Evolutionary conservation across 768 basidiomycete genomes (phyloP), one percentile per base, ranked within the genome.

Genomic region (Tricholoma sp.): DNA sequence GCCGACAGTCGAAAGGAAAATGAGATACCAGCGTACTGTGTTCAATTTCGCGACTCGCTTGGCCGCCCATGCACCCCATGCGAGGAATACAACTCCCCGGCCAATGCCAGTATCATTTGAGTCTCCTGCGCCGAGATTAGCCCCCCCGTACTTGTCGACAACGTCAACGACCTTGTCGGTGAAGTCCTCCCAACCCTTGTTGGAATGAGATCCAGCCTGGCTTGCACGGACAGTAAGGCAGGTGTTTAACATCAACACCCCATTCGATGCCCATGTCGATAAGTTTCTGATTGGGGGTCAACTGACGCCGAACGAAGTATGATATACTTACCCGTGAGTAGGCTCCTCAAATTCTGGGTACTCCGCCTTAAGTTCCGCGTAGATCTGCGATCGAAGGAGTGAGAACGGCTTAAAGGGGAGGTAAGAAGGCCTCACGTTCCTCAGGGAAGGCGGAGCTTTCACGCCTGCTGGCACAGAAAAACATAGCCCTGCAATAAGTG

Each of bases 171-270:
- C 86, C 60, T 70, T 75, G 60, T 88, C 90, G 4, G 94, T 97
- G 68, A 96, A 97, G 51, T 79, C 71, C 69, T 97, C 93, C 95
- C 95, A 97, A 55, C 95, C 95, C 69, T 79, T 85, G 63, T 83
- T 82, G 39, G 85, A 81, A 70, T 97, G 95, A 52, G 93, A 94
- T 36, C 82, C 89, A 15, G 95, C 83, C 54, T 80, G 63, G 55
- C 80, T 79, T 0, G 89, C 88, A 53, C 83, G 81, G 37, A 97
- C 95, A 2, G 95, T 96, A 50, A 98, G 78, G 57, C 86, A 89
- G n/a, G 93, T 91, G 74, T 97, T 98, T 48, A 97, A 81, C 70
- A 96, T 81, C 57, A 97, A 77, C 39, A 98, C 94, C 51, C 95
- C 95, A 56, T 87, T 86, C 57, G 83, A 75, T 1, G 94, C 91